A percentile compares a stretch with the other conserved stretches of the same genome.
Evolutionary conservation across 129 eudicot species (phyloP).

Genomic region (Deinandra increscens): DNA sequence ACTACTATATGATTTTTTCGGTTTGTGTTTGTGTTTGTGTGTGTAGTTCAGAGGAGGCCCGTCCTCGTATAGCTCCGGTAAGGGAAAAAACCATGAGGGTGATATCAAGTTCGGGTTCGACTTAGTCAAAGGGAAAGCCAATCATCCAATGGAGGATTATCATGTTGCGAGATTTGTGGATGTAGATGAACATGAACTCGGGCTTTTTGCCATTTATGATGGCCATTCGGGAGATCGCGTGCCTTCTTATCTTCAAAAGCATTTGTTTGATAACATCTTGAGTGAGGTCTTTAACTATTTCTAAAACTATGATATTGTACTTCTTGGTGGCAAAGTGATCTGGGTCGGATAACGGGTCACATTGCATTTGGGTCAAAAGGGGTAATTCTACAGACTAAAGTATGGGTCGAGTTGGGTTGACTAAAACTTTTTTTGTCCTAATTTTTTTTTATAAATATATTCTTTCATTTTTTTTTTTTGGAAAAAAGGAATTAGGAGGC

Average conservation of each 20-base stretch:
- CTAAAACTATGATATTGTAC: not conserved
- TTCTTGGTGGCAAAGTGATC: not conserved
- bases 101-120: slow-evolving; percentile 55
- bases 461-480: not conserved
- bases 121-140: slow-evolving; percentile 71
- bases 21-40: slow-evolving; percentile 5
- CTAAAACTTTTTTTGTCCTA: not conserved
- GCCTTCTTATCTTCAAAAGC: slow-evolving; percentile 64
- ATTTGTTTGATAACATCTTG: slow-evolving; percentile 60
- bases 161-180: slow-evolving; percentile 62
- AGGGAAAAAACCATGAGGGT: slow-evolving; percentile 55
- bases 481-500: not conserved
- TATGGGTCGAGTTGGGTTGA: not conserved
- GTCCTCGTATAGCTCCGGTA: slow-evolving; percentile 49
- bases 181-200: slow-evolving; percentile 55
- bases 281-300: slow-evolving; percentile 44
- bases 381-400: not conserved
- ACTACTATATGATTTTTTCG: not conserved
- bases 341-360: not conserved
- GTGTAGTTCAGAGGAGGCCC: slow-evolving; percentile 42
- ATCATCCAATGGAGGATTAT: slow-evolving; percentile 81
- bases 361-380: not conserved
- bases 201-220: slow-evolving; percentile 69
- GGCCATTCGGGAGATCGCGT: slow-evolving; percentile 67
- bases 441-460: not conserved